Evolutionary conservation across 192 early-diverging fungal species (phyloP).

Genomic region (Coemansia asiatica): DNA sequence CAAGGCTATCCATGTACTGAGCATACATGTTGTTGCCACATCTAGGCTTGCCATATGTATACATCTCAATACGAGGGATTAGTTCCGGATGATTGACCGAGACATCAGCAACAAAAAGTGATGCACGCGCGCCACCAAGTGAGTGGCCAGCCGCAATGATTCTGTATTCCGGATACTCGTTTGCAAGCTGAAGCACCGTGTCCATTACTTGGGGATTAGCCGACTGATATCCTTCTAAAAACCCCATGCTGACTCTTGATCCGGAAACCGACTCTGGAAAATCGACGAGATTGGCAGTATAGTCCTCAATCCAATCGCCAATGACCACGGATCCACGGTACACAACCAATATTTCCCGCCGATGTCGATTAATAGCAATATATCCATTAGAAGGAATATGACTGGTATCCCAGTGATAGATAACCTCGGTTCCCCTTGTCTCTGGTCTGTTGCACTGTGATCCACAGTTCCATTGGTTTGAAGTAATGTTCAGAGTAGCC

Average conservation of each 20-base stretch:
- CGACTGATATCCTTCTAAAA: slow-evolving; percentile 28
- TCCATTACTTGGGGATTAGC: slow-evolving; percentile 10
- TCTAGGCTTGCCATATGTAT: slow-evolving; percentile 43
- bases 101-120: slow-evolving; percentile 39
- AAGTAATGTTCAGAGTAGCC: neutral
- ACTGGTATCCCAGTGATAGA: slow-evolving; percentile 21
- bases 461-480: slow-evolving; percentile 23
- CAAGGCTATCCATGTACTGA: slow-evolving; percentile 22
- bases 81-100: slow-evolving; percentile 13
- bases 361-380: slow-evolving; percentile 24
- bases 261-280: slow-evolving; percentile 19
- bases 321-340: slow-evolving; percentile 22
- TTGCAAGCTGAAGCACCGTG: slow-evolving; percentile 7
- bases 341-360: slow-evolving; percentile 20
- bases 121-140: slow-evolving; percentile 39
- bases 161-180: slow-evolving; percentile 25
- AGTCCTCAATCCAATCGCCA: slow-evolving; percentile 22
- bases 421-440: slow-evolving; percentile 20
- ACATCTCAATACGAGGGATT: slow-evolving; percentile 14
- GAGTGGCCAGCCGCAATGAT: slow-evolving; percentile 45
- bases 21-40: slow-evolving; percentile 41
- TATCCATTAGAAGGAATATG: slow-evolving; percentile 25
- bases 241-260: slow-evolving; percentile 29
- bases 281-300: neutral
- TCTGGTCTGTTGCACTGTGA: slow-evolving; percentile 26